These are phyloP conservation scores for Phialophora chinensis DNA, from an alignment of 2,329 filamentous ascomycete species.

Conservation along the genomic window DNA sequence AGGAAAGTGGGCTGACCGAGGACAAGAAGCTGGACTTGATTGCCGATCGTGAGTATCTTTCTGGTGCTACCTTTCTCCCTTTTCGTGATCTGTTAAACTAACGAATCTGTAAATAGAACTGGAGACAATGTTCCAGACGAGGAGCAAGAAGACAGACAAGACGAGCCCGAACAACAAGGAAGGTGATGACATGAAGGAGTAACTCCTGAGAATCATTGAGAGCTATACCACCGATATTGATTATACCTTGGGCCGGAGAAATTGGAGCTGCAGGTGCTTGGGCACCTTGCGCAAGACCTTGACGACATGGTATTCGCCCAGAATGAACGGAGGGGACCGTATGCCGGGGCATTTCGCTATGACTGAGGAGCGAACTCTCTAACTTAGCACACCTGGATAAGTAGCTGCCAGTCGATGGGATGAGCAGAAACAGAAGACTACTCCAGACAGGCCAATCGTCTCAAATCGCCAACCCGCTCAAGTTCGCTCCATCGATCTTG, in stretches of 20 bases:
- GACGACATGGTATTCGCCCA: neutral
- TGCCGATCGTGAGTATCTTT: neutral
- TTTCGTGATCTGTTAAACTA: neutral
- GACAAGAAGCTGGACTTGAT: slow-evolving; percentile 23
- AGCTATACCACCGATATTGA: neutral
- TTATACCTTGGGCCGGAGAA: neutral
- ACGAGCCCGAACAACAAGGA: neutral
- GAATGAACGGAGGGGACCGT: neutral
- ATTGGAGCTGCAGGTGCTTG: neutral
- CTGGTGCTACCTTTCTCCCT: neutral
- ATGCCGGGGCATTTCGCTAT: neutral
- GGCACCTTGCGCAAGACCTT: neutral
- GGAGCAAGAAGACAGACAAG: neutral
- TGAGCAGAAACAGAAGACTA: neutral
- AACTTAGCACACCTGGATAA: neutral
- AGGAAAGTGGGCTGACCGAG: slow-evolving; percentile 7
- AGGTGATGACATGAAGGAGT: neutral
- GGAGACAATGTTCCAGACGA: neutral
- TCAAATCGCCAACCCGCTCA: slow-evolving; percentile 31
- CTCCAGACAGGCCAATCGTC: neutral
- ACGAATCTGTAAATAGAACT: neutral
- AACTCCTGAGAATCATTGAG: neutral
- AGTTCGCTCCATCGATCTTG: slow-evolving; percentile 28
- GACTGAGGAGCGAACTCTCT: neutral
- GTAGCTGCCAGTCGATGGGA: neutral